Evolutionary conservation across 768 basidiomycete species (phyloP).

Genomic region (Gymnopilus junonius): DNA sequence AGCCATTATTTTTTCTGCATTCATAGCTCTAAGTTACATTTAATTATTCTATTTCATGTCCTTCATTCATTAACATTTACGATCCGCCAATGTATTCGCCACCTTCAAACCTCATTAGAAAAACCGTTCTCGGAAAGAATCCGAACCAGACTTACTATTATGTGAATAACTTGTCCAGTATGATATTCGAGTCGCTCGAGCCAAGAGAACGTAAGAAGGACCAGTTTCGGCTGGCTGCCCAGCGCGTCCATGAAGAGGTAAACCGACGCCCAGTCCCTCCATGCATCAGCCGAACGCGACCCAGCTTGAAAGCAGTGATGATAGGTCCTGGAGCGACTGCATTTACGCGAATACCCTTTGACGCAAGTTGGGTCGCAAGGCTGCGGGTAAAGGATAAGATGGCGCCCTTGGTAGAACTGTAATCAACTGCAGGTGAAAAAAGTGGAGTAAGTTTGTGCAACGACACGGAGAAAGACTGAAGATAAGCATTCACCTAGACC

Average conservation of each 20-base stretch:
- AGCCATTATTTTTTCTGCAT: too few relatives aligned
- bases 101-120: slow-evolving; percentile 12
- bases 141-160: slow-evolving; percentile 31
- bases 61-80: slow-evolving; percentile 16
- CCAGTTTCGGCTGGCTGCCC: slow-evolving; percentile 60
- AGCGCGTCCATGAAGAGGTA: slow-evolving; percentile 52
- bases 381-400: slow-evolving; percentile 61
- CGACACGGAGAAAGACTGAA: too few relatives aligned
- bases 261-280: slow-evolving; percentile 54
- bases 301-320: slow-evolving; percentile 63
- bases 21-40: not conserved
- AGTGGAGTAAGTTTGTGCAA: too few relatives aligned
- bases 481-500: slow-evolving; percentile 32
- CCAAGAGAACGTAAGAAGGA: slow-evolving; percentile 60
- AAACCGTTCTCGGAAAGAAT: not conserved
- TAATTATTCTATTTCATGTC: not conserved
- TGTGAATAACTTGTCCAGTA: slow-evolving; percentile 43
- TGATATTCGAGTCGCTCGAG: slow-evolving; percentile 43
- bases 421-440: slow-evolving; percentile 39
- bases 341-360: slow-evolving; percentile 63
- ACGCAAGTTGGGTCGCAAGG: slow-evolving; percentile 53
- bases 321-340: slow-evolving; percentile 58
- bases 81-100: slow-evolving; percentile 29
- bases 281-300: slow-evolving; percentile 56
- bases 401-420: slow-evolving; percentile 64